These are phyloP conservation scores for Mimosa bimucronata DNA, from an alignment of 306 rosid genomes.

Conservation along the genomic window DNA sequence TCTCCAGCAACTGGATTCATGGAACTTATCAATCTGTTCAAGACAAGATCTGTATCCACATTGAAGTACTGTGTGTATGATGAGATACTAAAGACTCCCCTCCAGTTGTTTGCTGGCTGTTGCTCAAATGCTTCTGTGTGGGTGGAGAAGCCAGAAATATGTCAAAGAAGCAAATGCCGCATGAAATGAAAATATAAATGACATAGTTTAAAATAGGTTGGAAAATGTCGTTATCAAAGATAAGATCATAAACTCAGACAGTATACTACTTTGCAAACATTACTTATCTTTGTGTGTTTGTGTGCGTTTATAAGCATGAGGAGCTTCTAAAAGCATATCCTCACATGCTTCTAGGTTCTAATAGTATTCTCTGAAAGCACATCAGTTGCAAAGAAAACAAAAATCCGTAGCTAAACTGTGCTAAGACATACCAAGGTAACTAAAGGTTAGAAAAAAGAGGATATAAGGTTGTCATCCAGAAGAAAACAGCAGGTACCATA, in stretches of 20 bases:
- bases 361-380: neutral
- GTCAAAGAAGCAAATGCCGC: neutral
- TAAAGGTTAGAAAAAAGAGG: neutral
- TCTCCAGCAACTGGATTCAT: conserved; percentile 81
- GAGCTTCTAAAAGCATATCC: neutral
- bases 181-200: neutral
- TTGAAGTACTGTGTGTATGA: conserved; percentile 89
- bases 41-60: conserved; percentile 84
- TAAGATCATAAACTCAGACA: neutral
- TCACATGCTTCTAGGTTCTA: conserved; percentile 1
- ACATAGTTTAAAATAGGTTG: neutral
- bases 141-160: conserved; percentile 31
- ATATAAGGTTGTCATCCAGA: neutral
- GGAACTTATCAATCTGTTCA: conserved; percentile 82
- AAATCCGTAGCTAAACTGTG: neutral
- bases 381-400: neutral
- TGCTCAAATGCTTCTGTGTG: conserved; percentile 80
- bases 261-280: neutral
- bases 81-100: conserved; percentile 76
- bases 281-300: neutral
- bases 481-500: neutral
- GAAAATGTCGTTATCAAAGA: neutral
- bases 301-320: neutral
- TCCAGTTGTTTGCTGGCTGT: conserved; percentile 90
- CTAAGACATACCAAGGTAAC: neutral